These are phyloP conservation scores for Acmispon strigosus DNA, from an alignment of 306 rosid species.

Conservation along the genomic window DNA sequence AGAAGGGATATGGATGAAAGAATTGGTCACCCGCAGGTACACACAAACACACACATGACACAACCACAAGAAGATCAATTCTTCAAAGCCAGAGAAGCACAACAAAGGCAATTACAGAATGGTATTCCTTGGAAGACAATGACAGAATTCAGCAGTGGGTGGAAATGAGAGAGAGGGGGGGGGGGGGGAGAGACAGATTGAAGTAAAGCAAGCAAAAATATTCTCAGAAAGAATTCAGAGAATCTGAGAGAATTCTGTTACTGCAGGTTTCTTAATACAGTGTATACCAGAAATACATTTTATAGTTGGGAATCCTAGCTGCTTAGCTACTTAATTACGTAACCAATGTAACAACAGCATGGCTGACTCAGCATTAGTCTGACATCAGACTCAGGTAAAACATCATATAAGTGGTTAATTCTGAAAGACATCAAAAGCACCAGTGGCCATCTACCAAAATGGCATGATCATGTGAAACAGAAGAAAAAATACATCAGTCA, in stretches of 20 bases:
- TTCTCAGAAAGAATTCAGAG: neutral
- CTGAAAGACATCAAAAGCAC: neutral
- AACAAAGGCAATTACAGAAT: neutral
- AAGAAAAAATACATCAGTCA: neutral
- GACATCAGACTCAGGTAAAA: neutral
- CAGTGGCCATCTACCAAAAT: slow-evolving; percentile 1
- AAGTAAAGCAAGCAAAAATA: neutral
- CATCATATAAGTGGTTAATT: neutral
- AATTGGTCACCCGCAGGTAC: neutral
- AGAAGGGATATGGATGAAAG: neutral
- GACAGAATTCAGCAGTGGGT: neutral
- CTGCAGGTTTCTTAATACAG: neutral
- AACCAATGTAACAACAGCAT: neutral
- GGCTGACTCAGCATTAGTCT: neutral
- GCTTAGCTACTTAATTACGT: neutral
- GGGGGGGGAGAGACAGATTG: neutral
- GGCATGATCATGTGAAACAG: neutral
- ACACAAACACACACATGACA: neutral
- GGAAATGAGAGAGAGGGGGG: no score
- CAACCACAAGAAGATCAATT: neutral
- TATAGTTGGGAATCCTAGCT: neutral
- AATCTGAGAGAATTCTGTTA: neutral
- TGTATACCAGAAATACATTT: neutral
- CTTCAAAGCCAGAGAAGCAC: neutral
- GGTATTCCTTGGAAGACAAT: neutral